Evolutionary conservation across 2,329 filamentous ascomycete species (phyloP).

Genomic region (Trichoderma brevicompactum): DNA sequence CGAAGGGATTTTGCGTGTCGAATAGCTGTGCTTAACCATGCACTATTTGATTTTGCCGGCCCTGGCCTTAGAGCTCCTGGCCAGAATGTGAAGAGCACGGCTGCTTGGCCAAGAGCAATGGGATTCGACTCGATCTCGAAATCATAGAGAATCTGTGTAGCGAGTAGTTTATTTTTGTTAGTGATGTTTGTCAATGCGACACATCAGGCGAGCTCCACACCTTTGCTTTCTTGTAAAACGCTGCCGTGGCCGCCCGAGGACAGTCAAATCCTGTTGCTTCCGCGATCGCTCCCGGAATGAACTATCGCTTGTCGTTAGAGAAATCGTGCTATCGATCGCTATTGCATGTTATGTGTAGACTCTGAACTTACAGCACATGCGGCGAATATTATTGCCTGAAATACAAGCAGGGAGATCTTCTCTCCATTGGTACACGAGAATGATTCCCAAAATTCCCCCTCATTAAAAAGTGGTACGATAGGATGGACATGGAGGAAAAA

Average conservation of each 20-base stretch:
- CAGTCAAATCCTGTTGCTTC: slow-evolving; percentile 24
- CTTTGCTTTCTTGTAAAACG: slow-evolving; percentile 29
- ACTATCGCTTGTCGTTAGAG: neutral
- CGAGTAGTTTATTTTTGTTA: neutral
- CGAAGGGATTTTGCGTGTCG: slow-evolving; percentile 35
- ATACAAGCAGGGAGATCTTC: slow-evolving; percentile 27
- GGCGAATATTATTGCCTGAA: slow-evolving; percentile 33
- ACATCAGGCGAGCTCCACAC: neutral
- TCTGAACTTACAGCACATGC: slow-evolving; percentile 30
- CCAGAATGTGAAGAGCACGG: slow-evolving; percentile 23
- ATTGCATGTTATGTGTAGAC: neutral
- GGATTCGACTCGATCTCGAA: slow-evolving; percentile 24
- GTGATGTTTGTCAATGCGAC: neutral
- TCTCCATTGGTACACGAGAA: slow-evolving; percentile 30
- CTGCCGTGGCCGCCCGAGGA: slow-evolving; percentile 19
- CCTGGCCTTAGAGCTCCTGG: slow-evolving; percentile 2
- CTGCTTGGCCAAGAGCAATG: slow-evolving; percentile 17
- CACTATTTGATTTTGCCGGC: slow-evolving; percentile 1
- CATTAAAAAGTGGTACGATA: slow-evolving; percentile 33
- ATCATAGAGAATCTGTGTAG: slow-evolving; percentile 22
- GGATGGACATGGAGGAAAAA: slow-evolving; percentile 36
- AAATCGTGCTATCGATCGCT: neutral
- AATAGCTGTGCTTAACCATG: slow-evolving; percentile 21
- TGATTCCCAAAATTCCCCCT: slow-evolving; percentile 33
- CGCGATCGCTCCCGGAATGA: slow-evolving; percentile 22